Conservation (phyloP, 1,284 basidiomycete genomes). For the Polyporus tsugae region DNA sequence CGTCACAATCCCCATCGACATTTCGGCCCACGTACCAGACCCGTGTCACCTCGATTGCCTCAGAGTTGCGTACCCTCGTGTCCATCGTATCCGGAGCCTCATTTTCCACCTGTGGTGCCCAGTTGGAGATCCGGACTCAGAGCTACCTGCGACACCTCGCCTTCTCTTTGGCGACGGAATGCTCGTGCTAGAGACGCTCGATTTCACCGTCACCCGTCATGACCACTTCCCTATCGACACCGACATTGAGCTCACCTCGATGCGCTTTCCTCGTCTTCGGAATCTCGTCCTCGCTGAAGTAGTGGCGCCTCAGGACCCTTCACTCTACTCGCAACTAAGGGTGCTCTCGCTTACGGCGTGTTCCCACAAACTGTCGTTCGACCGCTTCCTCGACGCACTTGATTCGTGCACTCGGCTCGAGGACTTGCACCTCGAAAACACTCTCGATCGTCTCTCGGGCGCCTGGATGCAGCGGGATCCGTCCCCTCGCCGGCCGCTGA, state of each 20-base stretch:
- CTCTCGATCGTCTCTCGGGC: not conserved
- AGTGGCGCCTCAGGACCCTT: not conserved
- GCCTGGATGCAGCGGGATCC: not conserved
- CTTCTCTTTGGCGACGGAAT: not conserved
- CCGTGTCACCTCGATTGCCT: not conserved
- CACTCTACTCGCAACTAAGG: not conserved
- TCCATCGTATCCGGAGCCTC: not conserved
- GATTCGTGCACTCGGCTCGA: not conserved
- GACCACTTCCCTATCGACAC: not conserved
- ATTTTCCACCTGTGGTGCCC: not conserved
- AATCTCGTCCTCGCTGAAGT: not conserved
- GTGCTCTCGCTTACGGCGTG: not conserved
- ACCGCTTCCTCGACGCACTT: not conserved
- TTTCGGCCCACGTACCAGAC: not conserved
- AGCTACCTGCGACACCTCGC: not conserved
- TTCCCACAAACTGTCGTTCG: not conserved
- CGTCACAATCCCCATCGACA: not conserved
- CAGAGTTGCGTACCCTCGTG: not conserved
- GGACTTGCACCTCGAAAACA: not conserved
- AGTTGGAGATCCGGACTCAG: not conserved
- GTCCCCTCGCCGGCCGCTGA: not conserved
- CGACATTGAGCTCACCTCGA: not conserved
- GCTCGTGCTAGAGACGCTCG: not conserved
- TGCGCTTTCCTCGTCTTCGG: not conserved
- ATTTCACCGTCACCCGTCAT: not conserved